These are phyloP conservation scores for Bauhinia variegata DNA, from an alignment of 306 rosid genomes.

Conservation along the genomic window DNA sequence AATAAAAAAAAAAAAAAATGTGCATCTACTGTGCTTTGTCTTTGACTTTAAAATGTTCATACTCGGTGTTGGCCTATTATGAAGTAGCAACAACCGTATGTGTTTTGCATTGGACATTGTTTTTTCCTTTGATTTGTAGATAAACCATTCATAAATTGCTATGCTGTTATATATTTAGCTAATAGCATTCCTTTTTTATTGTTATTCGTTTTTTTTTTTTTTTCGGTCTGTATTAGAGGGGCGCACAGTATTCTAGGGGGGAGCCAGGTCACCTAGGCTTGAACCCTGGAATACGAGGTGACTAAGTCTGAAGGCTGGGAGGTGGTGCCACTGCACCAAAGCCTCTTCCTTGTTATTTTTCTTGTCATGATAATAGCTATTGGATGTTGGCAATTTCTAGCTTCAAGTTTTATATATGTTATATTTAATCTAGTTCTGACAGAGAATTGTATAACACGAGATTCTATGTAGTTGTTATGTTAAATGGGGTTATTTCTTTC, in stretches of 20 bases:
- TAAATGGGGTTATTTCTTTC: too few species aligned
- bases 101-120: conserved; percentile 12
- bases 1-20: neutral
- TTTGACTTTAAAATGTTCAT: neutral
- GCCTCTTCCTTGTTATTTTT: too few species aligned
- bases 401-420: neutral
- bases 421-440: neutral
- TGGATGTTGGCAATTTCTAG: neutral
- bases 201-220: neutral
- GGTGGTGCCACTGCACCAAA: too few species aligned
- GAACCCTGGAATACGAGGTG: too few species aligned
- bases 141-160: neutral
- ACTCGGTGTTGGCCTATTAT: neutral
- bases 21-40: neutral
- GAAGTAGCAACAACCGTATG: conserved; percentile 6
- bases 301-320: too few species aligned
- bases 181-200: neutral
- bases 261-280: too few species aligned
- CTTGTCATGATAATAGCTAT: neutral
- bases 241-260: too few species aligned
- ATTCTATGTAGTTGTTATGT: neutral
- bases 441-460: neutral
- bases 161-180: neutral
- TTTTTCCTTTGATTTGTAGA: conserved; percentile 10
- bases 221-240: too few species aligned